These are phyloP conservation scores for Metschnikowia anglica DNA, from an alignment of 805 yeast species.

Conservation along the genomic window DNA sequence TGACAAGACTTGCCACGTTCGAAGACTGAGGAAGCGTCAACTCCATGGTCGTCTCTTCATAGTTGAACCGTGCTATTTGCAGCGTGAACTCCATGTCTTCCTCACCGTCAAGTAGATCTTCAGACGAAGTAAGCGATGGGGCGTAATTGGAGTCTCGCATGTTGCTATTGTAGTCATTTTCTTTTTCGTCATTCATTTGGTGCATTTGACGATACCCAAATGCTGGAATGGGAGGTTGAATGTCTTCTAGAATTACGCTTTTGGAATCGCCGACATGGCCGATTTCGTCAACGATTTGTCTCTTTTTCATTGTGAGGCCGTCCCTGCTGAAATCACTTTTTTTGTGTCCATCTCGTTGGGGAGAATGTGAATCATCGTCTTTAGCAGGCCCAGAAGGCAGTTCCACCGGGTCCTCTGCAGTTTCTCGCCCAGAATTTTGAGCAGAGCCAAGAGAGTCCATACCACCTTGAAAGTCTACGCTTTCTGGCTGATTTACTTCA, in stretches of 20 bases:
- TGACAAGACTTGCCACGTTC: not conserved
- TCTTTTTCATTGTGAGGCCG: no score
- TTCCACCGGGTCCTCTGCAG: no score
- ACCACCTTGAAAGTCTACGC: no score
- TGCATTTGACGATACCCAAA: conserved; percentile 1
- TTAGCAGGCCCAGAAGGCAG: no score
- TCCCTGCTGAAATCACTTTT: no score
- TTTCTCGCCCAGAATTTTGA: no score
- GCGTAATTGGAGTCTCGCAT: not conserved
- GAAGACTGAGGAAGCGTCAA: conserved; percentile 10
- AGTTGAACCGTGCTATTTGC: conserved; percentile 8
- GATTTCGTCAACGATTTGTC: no score
- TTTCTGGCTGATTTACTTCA: not conserved
- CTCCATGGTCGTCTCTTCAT: conserved; percentile 13
- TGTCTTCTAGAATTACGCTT: not conserved
- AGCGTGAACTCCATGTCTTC: conserved; percentile 19
- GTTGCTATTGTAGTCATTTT: not conserved
- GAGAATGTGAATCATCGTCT: no score
- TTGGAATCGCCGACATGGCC: no score
- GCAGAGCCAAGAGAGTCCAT: no score
- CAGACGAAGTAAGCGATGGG: conserved; percentile 11
- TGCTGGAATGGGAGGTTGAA: conserved; percentile 8
- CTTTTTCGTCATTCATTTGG: not conserved
- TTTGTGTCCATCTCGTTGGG: no score
- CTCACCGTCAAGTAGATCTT: conserved; percentile 10